Conservation (phyloP, 768 basidiomycete genomes). For the Dentipellis fragilis region DNA sequence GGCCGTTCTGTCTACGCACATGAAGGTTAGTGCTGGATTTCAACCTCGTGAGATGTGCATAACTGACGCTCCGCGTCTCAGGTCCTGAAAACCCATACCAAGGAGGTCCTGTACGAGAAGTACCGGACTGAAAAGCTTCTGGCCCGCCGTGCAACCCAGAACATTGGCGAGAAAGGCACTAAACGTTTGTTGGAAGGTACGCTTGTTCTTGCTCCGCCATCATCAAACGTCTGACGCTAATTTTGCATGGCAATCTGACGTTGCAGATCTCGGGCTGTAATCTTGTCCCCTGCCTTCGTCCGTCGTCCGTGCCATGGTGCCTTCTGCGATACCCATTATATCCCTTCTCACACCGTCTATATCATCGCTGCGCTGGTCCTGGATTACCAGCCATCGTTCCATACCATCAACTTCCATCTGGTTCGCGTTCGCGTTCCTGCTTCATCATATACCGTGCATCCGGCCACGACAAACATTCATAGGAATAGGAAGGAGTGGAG, state of each 20-base stretch:
- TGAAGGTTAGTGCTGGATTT: conserved; percentile 45
- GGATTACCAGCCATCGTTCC: neutral
- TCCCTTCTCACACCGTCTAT: neutral
- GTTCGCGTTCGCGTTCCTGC: too few species aligned
- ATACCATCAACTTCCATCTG: too few species aligned
- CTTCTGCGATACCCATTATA: neutral
- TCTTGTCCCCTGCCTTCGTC: neutral
- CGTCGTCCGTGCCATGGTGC: neutral
- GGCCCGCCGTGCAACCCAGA: conserved; percentile 71
- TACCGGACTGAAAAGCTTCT: conserved; percentile 88
- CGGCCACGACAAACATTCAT: too few species aligned
- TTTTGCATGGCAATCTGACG: neutral
- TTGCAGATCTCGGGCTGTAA: neutral
- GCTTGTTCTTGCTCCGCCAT: conserved; percentile 10
- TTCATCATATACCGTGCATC: too few species aligned
- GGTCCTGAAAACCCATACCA: conserved; percentile 75
- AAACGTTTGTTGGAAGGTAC: conserved; percentile 65
- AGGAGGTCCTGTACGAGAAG: conserved; percentile 87
- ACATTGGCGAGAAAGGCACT: conserved; percentile 67
- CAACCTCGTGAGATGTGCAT: neutral
- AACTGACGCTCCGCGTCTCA: conserved; percentile 19
- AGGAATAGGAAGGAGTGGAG: too few species aligned
- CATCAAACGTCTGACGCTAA: neutral
- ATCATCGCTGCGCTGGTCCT: neutral
- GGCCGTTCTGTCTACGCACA: conserved; percentile 73